Evolutionary conservation across 73 alveolate species (phyloP), one percentile per base, ranked within the genome.

Genomic region (Paramecium pentaurelia): DNA sequence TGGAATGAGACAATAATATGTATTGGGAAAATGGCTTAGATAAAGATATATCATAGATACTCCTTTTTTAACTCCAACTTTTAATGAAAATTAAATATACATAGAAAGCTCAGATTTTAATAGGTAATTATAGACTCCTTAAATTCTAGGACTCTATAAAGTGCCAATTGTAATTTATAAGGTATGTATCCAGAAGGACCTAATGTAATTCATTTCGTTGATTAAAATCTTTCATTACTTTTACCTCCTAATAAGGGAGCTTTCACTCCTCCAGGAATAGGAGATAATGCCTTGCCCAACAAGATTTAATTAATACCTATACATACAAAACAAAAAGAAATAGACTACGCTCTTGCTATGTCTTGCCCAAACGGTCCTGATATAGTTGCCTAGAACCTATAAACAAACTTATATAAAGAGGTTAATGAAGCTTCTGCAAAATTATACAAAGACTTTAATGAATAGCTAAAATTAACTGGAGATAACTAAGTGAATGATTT

Each of bases 111-210:
- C 99, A 12, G 92, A 92, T 47, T 44, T 86, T 7, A 91, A 92
- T 77, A 92, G 99, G 87, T 73, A 73, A 34, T n/a, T 18, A 16
- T 73, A 73, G 34, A 30, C 5, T 38, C 16, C 4, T 2, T 5
- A 10, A 8, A 80, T 94, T 3, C 11, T 77, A 95, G 87, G 88
- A 96, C 99, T 49, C 77, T 96, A 36, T 58, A 92, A 77, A 97
- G 99, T 93, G 97, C 95, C 6, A 93, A 96, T 34, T 80, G 98
- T 32, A 97, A 96, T 77, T 83, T 97, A 70, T 95, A 90, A 68
- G 99, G 99, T 0, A 51, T 96, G 58, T 97, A 93, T 86, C 99
- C 99, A 38, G 95, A 88, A 75, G 89, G 86, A 16, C n/a, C 86
- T 28, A 97, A 95, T 27, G 93, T 73, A 7, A 64, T 68, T 34